A percentile compares a stretch with the other conserved stretches of the same genome.
phyloP scores from a whole-genome alignment of 257 asterid genomes.

The Echites panduratus region DNA sequence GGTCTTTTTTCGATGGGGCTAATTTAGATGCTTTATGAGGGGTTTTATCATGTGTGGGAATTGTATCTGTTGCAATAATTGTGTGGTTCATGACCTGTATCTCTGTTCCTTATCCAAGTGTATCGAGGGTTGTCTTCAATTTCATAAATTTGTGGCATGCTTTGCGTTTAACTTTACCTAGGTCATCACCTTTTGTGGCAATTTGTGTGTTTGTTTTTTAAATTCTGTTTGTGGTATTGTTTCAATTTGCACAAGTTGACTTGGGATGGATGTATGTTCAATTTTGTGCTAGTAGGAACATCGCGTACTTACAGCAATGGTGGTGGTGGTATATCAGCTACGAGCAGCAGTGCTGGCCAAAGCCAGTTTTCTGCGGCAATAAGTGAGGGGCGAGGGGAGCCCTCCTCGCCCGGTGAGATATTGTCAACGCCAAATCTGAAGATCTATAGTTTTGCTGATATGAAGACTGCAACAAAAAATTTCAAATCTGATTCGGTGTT shows the following conservation, averaged over 20 bases:
- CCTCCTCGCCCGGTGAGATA: slow-evolving; percentile 29
- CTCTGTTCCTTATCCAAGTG: not conserved
- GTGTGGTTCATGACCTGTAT: not conserved
- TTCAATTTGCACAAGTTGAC: slow-evolving; percentile 1
- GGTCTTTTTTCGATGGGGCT: not conserved
- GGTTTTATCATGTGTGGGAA: not conserved
- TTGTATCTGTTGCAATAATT: not conserved
- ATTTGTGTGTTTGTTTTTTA: slow-evolving; percentile 1
- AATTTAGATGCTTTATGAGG: not conserved
- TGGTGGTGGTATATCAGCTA: slow-evolving; percentile 21
- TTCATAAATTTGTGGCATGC: not conserved
- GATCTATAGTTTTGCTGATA: slow-evolving; percentile 29
- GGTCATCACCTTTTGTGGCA: not conserved
- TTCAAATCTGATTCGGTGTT: slow-evolving; percentile 39
- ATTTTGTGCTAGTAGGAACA: slow-evolving; percentile 34
- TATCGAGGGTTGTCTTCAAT: not conserved
- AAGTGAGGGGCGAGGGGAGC: slow-evolving; percentile 33
- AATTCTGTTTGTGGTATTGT: not conserved
- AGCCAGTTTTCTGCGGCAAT: slow-evolving; percentile 34
- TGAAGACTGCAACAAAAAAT: slow-evolving; percentile 37
- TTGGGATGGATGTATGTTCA: slow-evolving; percentile 2
- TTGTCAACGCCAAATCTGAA: slow-evolving; percentile 28
- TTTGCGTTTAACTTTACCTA: not conserved
- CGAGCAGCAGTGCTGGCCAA: slow-evolving; percentile 28
- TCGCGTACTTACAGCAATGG: slow-evolving; percentile 36